Base-by-base conservation (phyloP, 352 stramenopile species). In the Thalassiosira ordinaria region DNA sequence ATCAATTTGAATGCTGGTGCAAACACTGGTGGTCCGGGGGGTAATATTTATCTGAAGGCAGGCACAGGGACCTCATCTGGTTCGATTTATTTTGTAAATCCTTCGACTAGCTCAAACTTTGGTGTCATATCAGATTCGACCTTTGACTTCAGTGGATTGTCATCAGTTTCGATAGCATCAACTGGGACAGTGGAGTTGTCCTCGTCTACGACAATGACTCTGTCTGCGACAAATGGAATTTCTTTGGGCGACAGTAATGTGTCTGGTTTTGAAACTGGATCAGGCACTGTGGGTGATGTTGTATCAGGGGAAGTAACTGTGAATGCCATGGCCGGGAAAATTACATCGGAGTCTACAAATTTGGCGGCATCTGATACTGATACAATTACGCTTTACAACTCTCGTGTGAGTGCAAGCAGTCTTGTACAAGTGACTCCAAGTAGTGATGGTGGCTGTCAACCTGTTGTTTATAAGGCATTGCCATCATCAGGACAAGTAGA, bases 201-300 rank as follows among this genome's bases (percentile, higher is more conserved):
- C 9, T 47, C 70, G 7, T 66, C 60, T n/a, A 53, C 70, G 6
- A 74, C 61, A 16, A 39, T 79, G 20, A 74, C 61, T 4, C 31
- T 79, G 0, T 49, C 53, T 46, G 55, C 49, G 35, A 51, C 39
- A 22, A 76, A 52, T 70, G 65, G 65, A 52, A 81, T 81, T 24
- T 70, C 62, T 37, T 27, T 81, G 9, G 73, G 73, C 39, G 73
- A 76, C 18, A 76, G 73, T 52, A 56, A 81, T 62, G 52, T 81
- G 37, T 57, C 22, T 65, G 56, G 73, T 33, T 81, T 66, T 76
- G 73, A 81, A 56, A 81, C 51, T 35, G 63, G 64, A 5, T 64
- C 73, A 52, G 63, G 55, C 9, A 81, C 64, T 44, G 65, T 81
- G 18, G 73, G 73, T 31, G 22, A 37, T 24, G 35, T 65, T 16